Conservation (phyloP, 257 asterid species). For the Ocimum tenuiflorum region DNA sequence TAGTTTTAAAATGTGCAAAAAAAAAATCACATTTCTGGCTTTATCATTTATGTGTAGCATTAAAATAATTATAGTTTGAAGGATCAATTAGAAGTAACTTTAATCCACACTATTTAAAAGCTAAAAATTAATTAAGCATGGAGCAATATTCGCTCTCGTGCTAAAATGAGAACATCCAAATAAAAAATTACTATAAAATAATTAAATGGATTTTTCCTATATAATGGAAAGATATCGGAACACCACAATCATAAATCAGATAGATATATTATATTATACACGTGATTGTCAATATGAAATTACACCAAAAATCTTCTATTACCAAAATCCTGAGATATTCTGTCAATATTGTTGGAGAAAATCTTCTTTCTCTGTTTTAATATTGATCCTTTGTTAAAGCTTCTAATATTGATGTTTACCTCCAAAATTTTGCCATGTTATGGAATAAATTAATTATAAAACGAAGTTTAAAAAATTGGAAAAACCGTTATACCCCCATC, state of each 20-base stretch:
- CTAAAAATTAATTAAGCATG: no score
- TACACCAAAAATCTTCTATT: neutral
- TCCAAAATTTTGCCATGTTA: neutral
- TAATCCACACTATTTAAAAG: no score
- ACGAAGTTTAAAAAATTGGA: no score
- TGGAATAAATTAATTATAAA: no score
- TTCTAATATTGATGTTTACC: neutral
- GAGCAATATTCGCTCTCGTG: no score
- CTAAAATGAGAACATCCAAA: no score
- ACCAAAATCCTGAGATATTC: neutral
- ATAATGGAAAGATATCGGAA: neutral
- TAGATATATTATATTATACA: neutral
- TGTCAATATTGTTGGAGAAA: neutral
- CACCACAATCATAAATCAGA: neutral
- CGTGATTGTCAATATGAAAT: neutral
- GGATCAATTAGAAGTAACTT: no score
- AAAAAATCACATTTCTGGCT: no score
- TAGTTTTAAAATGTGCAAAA: no score
- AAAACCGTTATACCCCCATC: conserved; percentile 7
- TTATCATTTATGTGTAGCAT: no score
- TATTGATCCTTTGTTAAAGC: no score
- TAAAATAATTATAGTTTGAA: no score
- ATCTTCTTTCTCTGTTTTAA: neutral
- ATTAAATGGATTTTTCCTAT: neutral
- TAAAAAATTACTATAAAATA: neutral